Base-by-base conservation (phyloP, 441 rosid species). In the Manihot esculenta region DNA sequence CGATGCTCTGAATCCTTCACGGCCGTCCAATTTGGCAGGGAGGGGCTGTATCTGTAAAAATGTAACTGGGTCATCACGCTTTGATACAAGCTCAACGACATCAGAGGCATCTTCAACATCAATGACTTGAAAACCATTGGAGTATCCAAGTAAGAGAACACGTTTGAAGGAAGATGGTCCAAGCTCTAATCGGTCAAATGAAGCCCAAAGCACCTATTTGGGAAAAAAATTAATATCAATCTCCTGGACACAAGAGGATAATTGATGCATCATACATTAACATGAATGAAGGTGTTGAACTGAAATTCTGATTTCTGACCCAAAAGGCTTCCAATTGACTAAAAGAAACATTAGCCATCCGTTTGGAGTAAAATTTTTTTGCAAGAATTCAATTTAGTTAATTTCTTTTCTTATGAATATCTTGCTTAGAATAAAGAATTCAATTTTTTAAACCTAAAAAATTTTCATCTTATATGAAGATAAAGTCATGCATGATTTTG, bases 61-160 rank as follows among this genome's bases (percentile, higher is more conserved):
- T 5, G 97, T 91, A 77, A 91, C 97, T 0, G 96, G 90, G 74
- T 84, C 92, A 73, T 87, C 99, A 64, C 84, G 86, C 83, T 85
- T 91, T 1, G 98, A 95, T 63, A 93, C 94, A 61, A 93, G 78
- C 72, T 91, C 99, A 60, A 72, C 70, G 67, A 95, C 90, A 73
- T 86, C 83, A 69, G 86, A 83, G 56, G 97, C 88, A 69, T 91
- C 94, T 72, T 93, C 95, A 5, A 91, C 90, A 49, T 95, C 96
- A 66, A 91, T 89, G 60, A 95, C 94, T 85, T 95, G 98, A 81
- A 95, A 93, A n/a, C 99, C 99, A 81, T 87, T 95, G 72, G 85
- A 78, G 77, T 95, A 95, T 35, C 98, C 99, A 79, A 91, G 90
- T 72, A 95, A 79, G 33, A 95, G 96, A 72, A 91, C 88, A 70